phyloP scores from a whole-genome alignment of 805 yeast species.

The Saturnispora hagleri region DNA sequence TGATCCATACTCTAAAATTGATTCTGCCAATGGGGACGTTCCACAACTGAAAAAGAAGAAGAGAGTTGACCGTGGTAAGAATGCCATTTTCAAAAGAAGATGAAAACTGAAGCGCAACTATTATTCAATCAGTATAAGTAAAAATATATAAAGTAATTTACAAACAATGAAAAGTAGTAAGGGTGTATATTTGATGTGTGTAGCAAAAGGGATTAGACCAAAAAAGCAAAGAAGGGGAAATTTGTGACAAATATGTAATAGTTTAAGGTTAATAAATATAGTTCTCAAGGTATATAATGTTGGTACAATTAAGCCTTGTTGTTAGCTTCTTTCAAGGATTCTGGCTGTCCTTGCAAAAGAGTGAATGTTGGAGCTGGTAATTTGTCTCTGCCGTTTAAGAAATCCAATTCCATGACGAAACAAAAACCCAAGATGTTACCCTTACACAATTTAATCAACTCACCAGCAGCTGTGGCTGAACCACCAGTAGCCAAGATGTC shows the following conservation, averaged over 20 bases:
- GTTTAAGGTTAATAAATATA: not conserved
- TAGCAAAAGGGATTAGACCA: no score
- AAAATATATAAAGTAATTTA: not conserved
- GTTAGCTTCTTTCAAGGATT: slow-evolving; percentile 27
- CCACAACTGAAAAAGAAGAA: slow-evolving; percentile 23
- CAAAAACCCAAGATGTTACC: slow-evolving; percentile 72
- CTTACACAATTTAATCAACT: slow-evolving; percentile 56
- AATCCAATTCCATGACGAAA: slow-evolving; percentile 90
- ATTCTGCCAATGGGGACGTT: slow-evolving; percentile 13
- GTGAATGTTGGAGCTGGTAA: slow-evolving; percentile 85
- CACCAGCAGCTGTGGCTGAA: slow-evolving; percentile 89
- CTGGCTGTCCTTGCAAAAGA: slow-evolving; percentile 72
- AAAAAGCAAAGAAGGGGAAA: no score
- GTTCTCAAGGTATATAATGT: not conserved
- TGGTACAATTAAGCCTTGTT: not conserved
- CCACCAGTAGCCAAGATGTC: slow-evolving; percentile 99
- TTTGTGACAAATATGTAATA: no score
- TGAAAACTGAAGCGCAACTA: not conserved
- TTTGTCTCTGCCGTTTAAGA: slow-evolving; percentile 87
- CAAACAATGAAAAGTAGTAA: not conserved
- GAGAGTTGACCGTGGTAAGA: slow-evolving; percentile 21
- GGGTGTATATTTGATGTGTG: not conserved
- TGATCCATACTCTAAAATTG: slow-evolving; percentile 45
- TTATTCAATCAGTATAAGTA: not conserved
- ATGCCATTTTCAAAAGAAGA: slow-evolving; percentile 23